Evolutionary conservation across 1,284 basidiomycete genomes (phyloP), one percentile per base, ranked within the genome.

Genomic region (Mycena sp.): DNA sequence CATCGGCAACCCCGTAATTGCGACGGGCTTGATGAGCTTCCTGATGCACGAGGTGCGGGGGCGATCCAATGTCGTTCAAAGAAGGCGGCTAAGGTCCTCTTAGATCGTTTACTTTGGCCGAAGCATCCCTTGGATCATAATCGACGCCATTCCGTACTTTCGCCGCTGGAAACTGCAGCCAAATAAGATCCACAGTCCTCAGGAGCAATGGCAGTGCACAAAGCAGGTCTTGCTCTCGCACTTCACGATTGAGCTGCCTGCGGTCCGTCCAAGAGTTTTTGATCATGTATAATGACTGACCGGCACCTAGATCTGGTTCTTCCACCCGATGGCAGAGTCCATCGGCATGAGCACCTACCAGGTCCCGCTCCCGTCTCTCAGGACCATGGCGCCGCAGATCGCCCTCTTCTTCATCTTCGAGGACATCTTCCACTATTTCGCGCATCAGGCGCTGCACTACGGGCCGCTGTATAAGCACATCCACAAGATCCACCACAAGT

Each of bases 401-500:
- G 89, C 88, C 30, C 79, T 95, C 68, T 99, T 99, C 85, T 98
- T 99, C 79, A 83, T 98, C 72, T 96, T 99, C 69, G 98, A 99
- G 80, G 97, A 98, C 78, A 88, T 91, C 70, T 98, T 94, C 86
- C 96, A 98, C 77, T 93, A 85, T 77, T 81, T 90, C 73, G 95
- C 94, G 12, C 96, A 99, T 81, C 91, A 94, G 72, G 90, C 90
- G 11, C 87, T 98, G 21, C 97, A 99, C 82, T 94, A 88, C 74
- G 94, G 95, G 58, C 83, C 89, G 4, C 84, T 99, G 61, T 99
- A 99, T 88, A 98, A 96, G 82, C 85, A 98, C 80, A 96, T 99
- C 69, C 97, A 99, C 89, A 99, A 99, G 83, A 84, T 95, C 48
- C 94, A 99, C 80, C 97, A 99, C 88, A 96, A 98, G 76, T 98